Base-by-base conservation (phyloP, 148 eudicot species). In the Amaranthus cruentus region DNA sequence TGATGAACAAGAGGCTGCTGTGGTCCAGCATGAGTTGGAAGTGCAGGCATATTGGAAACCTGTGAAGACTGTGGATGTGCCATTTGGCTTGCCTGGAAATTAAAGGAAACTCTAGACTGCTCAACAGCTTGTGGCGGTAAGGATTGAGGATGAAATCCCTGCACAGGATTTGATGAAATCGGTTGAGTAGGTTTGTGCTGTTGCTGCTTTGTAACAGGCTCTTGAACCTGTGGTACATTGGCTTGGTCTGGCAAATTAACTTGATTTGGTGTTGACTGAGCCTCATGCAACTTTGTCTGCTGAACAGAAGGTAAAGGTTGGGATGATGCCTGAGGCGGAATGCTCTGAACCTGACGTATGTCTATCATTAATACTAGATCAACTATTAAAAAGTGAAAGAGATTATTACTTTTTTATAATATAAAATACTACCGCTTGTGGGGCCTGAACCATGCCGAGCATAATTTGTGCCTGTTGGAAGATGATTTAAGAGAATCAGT, bases 401-500 rank as follows among this genome's bases (percentile, higher is more conserved):
- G 49, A 48, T n/a, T 55, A 62, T 3, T 9, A 49, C 6, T 59
- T 54, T 44, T 49, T 8, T 10, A 6, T 11, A 12, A 54, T 65
- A 46, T 46, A 65, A 54, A 62, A 71, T 60, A 82, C 68, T 88
- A 91, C 97, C 87, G 79, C 71, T 79, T 84, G 85, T 15, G 98
- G 84, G 15, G 97, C 84, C 80, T 89, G 83, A 71, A 94, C 91
- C 98, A 94, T 94, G 77, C 98, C 97, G 62, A 94, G 97, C 98
- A 94, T 91, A 38, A 94, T 94, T 80, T 94, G 98, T 59, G 98
- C 98, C 98, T 94, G 72, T 56, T 75, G 44, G 59, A 66, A 70
- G 54, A 78, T 49, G 64, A 47, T 58, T 21, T 18, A 47, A 13
- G 12, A 21, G 12, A 21, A 71, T 72, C 4, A 79, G 72, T 58